Evolutionary conservation across 2,329 filamentous ascomycete species (phyloP).

Genomic region (Diaporthe citrichinensis): DNA sequence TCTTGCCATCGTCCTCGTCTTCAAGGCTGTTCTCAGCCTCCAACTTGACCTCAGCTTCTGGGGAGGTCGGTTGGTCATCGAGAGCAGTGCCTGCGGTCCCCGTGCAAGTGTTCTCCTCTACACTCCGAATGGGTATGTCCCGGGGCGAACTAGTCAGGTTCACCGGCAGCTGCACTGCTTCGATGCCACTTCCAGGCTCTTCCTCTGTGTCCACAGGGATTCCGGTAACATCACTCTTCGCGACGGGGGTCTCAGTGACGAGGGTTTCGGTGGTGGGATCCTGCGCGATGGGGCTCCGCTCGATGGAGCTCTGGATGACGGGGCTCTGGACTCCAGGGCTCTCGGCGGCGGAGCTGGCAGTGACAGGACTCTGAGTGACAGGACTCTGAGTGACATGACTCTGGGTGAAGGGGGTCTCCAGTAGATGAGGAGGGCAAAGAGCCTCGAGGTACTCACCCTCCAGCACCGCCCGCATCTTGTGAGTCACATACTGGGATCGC

Average conservation of each 20-base stretch:
- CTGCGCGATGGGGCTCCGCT: not conserved
- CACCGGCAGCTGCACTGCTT: not conserved
- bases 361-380: not conserved
- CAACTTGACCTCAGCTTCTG: not conserved
- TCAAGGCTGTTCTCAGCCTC: not conserved
- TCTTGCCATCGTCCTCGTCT: not conserved
- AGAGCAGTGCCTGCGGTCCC: not conserved
- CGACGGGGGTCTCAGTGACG: not conserved
- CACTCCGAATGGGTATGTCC: not conserved
- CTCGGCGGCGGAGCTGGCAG: not conserved
- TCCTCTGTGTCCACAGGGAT: not conserved
- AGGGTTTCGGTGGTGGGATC: too few relatives aligned
- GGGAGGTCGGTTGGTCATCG: not conserved
- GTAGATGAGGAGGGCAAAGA: not conserved
- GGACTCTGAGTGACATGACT: too few relatives aligned
- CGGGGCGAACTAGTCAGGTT: too few relatives aligned
- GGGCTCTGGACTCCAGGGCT: not conserved
- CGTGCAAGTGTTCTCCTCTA: not conserved
- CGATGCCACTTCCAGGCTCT: not conserved
- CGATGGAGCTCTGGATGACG: not conserved
- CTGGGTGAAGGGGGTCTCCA: not conserved
- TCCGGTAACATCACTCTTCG: not conserved
- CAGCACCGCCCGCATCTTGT: not conserved
- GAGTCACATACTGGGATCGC: not conserved
- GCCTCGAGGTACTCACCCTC: conserved; percentile 21